Evolutionary conservation across 148 eudicot genomes (phyloP).

Genomic region (Pharnaceum exiguum): DNA sequence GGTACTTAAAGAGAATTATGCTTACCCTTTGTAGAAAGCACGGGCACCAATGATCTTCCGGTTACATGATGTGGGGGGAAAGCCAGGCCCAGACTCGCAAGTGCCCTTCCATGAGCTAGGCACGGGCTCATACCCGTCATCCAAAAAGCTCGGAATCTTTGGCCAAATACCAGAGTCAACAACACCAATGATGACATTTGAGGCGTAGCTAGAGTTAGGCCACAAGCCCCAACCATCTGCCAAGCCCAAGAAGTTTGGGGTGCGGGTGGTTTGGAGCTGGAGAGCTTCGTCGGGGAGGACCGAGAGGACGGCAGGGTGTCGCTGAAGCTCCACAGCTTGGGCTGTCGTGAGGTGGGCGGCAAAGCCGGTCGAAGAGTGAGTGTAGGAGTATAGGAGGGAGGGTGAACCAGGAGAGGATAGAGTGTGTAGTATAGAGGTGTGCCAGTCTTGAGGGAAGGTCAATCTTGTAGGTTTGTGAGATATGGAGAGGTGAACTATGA

Average conservation of each 20-base stretch:
- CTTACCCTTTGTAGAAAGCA: too few species aligned
- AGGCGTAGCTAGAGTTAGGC: constrained; percentile 49
- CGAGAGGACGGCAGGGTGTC: constrained; percentile 34
- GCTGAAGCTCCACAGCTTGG: constrained; percentile 36
- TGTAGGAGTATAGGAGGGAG: constrained; percentile 49
- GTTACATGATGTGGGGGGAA: constrained; percentile 45
- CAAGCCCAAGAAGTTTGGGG: constrained; percentile 51
- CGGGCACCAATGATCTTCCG: constrained; percentile 57
- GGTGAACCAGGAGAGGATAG: constrained; percentile 20
- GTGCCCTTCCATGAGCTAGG: constrained; percentile 49
- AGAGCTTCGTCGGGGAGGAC: constrained; percentile 39
- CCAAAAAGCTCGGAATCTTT: constrained; percentile 49
- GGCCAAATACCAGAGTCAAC: constrained; percentile 81
- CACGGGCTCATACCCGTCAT: constrained; percentile 26
- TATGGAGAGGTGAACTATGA: constrained; percentile 50
- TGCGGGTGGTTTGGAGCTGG: constrained; percentile 52
- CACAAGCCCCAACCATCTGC: constrained; percentile 41
- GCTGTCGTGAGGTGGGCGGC: constrained; percentile 41
- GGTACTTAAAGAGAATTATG: too few species aligned
- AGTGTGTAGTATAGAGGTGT: constrained; percentile 43
- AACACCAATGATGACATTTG: constrained; percentile 54
- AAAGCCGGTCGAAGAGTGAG: constrained; percentile 41
- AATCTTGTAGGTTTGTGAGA: constrained; percentile 43
- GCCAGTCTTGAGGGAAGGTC: constrained; percentile 47
- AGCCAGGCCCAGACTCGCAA: constrained; percentile 37